phyloP scores from a whole-genome alignment of 2,329 filamentous ascomycete species.

The Ampelomyces quisqualis region DNA sequence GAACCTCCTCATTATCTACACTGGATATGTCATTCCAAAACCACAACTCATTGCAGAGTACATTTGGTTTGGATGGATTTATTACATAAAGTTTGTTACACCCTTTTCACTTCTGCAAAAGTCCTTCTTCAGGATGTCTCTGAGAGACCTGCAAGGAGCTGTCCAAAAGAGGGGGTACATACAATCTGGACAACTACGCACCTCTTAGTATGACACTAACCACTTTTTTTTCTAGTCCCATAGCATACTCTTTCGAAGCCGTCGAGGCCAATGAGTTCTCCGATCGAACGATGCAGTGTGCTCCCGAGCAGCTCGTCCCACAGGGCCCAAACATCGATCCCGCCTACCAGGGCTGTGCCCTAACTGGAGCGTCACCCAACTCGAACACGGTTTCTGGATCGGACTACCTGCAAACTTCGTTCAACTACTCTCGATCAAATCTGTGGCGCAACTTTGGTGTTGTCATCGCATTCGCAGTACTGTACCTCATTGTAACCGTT shows the following conservation, averaged over 20 bases:
- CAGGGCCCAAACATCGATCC: conserved; percentile 57
- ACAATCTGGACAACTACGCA: no score
- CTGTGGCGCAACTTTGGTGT: conserved; percentile 76
- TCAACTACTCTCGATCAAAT: conserved; percentile 58
- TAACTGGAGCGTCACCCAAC: conserved; percentile 59
- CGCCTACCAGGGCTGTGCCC: conserved; percentile 61
- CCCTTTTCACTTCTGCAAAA: no score
- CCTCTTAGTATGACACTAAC: no score
- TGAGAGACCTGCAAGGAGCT: no score
- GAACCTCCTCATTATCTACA: conserved; percentile 64
- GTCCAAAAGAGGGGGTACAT: no score
- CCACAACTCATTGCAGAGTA: conserved; percentile 59
- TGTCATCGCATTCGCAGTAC: conserved; percentile 70
- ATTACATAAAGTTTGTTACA: not conserved
- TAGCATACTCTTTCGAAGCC: conserved; percentile 65
- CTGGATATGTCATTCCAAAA: conserved; percentile 69
- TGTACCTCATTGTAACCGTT: conserved; percentile 73
- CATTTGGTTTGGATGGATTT: conserved; percentile 60
- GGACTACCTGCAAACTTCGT: conserved; percentile 57
- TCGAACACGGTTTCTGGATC: conserved; percentile 54
- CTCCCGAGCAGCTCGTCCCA: conserved; percentile 60
- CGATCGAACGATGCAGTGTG: conserved; percentile 59
- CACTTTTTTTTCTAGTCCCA: conserved; percentile 47
- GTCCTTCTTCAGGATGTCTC: no score
- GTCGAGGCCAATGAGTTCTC: conserved; percentile 68